Conservation (phyloP, 2,329 filamentous ascomycete genomes). For the Ampelomyces quisqualis region DNA sequence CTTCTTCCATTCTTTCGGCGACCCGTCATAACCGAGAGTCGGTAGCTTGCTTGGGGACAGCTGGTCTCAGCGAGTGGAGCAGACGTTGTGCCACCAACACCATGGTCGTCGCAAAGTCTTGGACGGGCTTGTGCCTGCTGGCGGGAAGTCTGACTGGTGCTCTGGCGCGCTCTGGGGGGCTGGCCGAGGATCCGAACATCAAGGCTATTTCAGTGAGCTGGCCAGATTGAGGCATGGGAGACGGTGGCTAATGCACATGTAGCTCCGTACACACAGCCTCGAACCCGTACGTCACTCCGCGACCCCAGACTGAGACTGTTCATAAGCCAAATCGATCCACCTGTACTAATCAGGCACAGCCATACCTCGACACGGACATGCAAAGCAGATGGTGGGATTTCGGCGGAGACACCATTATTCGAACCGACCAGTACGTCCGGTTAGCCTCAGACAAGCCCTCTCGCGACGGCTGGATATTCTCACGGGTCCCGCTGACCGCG, state of each 20-base stretch:
- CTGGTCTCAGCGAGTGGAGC: constrained; percentile 16
- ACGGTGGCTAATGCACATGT: constrained; percentile 23
- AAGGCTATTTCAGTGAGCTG: constrained; percentile 61
- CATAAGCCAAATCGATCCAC: background rate
- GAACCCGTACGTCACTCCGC: constrained; percentile 64
- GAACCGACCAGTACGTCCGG: constrained; percentile 79
- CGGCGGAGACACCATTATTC: constrained; percentile 88
- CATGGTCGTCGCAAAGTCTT: constrained; percentile 41
- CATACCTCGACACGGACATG: constrained; percentile 97
- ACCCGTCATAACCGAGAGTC: constrained; percentile 1
- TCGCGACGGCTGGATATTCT: constrained; percentile 91
- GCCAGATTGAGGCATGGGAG: constrained; percentile 12
- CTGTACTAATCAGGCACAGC: constrained; percentile 56
- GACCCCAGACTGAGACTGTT: no score
- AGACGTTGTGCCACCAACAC: constrained; percentile 25
- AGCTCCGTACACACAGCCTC: constrained; percentile 87
- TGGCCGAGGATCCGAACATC: constrained; percentile 51
- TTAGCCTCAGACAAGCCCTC: constrained; percentile 88
- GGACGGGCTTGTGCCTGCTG: constrained; percentile 42
- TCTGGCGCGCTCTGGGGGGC: constrained; percentile 30
- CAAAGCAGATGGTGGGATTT: constrained; percentile 99
- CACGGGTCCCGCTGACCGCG: constrained; percentile 87
- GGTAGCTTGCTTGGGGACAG: constrained; percentile 17
- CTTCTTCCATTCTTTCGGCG: constrained; percentile 32
- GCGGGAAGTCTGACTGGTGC: constrained; percentile 38